Base-by-base conservation (phyloP, 768 basidiomycete species). In the Sistotremastrum suecicum region DNA sequence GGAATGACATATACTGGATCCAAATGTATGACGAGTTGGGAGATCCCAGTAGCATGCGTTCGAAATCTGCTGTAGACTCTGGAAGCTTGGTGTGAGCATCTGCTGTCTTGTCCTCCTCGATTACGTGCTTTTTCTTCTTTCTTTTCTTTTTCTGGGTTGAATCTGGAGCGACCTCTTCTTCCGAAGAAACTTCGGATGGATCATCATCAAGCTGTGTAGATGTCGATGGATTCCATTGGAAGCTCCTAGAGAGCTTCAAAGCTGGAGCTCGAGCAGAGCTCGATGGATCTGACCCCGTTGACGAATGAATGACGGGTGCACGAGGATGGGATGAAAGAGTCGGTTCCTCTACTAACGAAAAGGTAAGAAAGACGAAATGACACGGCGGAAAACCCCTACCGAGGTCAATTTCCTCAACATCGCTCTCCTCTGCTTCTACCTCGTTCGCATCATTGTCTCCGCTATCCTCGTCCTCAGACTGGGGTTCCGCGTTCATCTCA, bases 1-100 rank as follows among this genome's bases (percentile, higher is more conserved):
- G 89, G 76, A 97, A 94, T 6, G 95, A 94, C 90, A 99, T 98
- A 62, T 91, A 99, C 61, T 97, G 92, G 48, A 99, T 81, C 95
- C 95, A 99, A 34, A 98, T 72, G 64, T 84, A 95, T 0, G 95
- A 98, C 5, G 92, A 98, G 59, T 95, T 90, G 1, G 95, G 94
- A 0, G 94, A 91, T 31, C 88, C 87, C 36, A 98, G 71, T 40
- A 99, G 73, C 34, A 87, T 65, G 8, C 95, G 78, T 62, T 99
- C 95, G 54, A 97, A 99, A 60, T 99, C 94, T 33, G 83, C 76
- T 50, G 83, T 87, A 1, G 95, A 95, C 58, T 89, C 86, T 2
- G 95, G 95, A 20, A 69, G 69, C 54, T 79, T 83, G 36, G 72
- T 78, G 47, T 90, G 87, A 70, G 97, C 80, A 49, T 94, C 83